Evolutionary conservation across 1,284 basidiomycete genomes (phyloP).

Genomic region (Puccinia polysora): DNA sequence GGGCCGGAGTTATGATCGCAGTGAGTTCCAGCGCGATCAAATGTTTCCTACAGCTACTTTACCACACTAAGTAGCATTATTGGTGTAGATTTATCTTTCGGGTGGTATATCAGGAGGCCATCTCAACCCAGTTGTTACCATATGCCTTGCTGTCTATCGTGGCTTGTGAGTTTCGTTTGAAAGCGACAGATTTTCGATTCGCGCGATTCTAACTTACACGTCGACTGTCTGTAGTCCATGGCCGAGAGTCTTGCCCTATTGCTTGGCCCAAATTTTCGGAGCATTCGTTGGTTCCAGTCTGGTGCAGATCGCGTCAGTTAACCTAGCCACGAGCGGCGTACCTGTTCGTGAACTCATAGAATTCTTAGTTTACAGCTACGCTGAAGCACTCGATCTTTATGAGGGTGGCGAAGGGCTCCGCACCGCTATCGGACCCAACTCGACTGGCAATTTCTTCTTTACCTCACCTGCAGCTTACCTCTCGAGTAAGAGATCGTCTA

Average conservation of each 20-base stretch:
- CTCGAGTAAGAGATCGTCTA: conserved; percentile 45
- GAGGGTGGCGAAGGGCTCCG: conserved; percentile 47
- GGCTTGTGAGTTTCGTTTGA: no score
- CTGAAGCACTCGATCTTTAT: conserved; percentile 45
- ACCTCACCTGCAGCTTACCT: conserved; percentile 48
- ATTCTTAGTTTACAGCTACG: conserved; percentile 46
- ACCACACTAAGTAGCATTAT: no score
- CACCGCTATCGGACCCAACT: conserved; percentile 1
- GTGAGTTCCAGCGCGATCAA: no score
- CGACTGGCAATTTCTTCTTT: conserved; percentile 50
- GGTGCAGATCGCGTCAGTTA: not conserved
- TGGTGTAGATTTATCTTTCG: no score
- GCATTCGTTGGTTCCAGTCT: not conserved
- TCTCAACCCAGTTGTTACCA: no score
- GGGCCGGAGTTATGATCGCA: no score
- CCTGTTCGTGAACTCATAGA: conserved; percentile 31
- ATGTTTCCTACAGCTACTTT: no score
- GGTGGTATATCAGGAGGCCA: no score
- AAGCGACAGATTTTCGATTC: no score
- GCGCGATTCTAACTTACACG: no score
- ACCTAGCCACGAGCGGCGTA: conserved; percentile 25
- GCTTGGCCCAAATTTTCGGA: conserved; percentile 1
- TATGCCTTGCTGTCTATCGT: no score
- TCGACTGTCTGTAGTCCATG: no score
- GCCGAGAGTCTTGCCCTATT: conserved; percentile 13